phyloP scores from a whole-genome alignment of 1,139 yeast genomes.

The Lodderomyces theae region DNA sequence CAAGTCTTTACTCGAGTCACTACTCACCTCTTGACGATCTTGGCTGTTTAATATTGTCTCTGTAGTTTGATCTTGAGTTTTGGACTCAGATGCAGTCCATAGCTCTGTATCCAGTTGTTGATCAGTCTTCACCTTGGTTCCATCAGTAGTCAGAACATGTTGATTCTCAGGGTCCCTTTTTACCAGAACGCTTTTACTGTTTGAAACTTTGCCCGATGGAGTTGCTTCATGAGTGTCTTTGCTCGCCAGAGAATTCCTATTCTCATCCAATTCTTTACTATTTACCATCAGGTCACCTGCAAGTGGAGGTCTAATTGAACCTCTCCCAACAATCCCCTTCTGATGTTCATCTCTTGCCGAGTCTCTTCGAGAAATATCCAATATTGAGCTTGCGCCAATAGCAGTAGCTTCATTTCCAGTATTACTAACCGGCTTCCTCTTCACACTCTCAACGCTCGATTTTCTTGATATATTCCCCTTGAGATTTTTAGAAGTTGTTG shows the following conservation, averaged over 20 bases:
- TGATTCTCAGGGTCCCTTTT: too few relatives aligned
- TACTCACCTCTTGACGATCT: not conserved
- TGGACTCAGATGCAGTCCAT: too few relatives aligned
- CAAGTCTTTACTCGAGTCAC: not conserved
- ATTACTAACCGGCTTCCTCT: not conserved
- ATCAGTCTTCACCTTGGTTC: not conserved
- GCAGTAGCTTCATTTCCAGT: not conserved
- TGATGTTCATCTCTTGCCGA: slow-evolving; percentile 4
- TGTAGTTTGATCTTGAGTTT: not conserved
- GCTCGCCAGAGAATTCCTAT: not conserved
- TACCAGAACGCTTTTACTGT: too few relatives aligned
- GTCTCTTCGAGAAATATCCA: slow-evolving; percentile 2
- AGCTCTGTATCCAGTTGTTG: too few relatives aligned
- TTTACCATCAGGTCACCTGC: not conserved
- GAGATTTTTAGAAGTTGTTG: not conserved
- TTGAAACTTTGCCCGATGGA: not conserved
- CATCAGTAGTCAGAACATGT: too few relatives aligned
- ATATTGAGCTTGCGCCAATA: not conserved
- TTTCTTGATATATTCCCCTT: slow-evolving; percentile 2
- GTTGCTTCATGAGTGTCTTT: not conserved
- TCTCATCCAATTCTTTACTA: not conserved
- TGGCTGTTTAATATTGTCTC: not conserved
- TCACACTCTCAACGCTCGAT: slow-evolving; percentile 2
- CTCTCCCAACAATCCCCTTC: not conserved
- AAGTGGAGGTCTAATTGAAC: not conserved